A percentile compares a stretch with the other conserved stretches of the same genome.
phyloP scores from a whole-genome alignment of 2,329 filamentous ascomycete genomes.

The Penicillium paneum region DNA sequence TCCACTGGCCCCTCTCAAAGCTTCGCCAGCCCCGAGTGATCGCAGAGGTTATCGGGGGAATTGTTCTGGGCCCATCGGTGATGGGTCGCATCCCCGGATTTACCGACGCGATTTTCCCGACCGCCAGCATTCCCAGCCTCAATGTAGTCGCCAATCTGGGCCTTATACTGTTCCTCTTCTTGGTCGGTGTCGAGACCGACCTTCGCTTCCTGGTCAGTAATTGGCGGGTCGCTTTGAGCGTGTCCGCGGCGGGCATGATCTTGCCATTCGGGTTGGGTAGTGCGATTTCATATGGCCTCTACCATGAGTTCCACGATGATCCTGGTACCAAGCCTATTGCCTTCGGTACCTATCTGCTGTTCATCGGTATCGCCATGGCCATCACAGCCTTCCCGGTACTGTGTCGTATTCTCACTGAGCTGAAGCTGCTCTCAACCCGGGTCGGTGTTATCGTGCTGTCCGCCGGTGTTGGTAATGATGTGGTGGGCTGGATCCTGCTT shows the following conservation, averaged over 20 bases:
- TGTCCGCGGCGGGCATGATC: slow-evolving; percentile 74
- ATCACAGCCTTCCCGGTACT: slow-evolving; percentile 90
- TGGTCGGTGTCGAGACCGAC: slow-evolving; percentile 85
- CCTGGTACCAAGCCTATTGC: slow-evolving; percentile 54
- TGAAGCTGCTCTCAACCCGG: slow-evolving; percentile 77
- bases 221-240: slow-evolving; percentile 74
- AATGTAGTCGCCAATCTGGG: slow-evolving; percentile 78
- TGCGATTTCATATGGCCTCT: slow-evolving; percentile 77
- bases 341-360: slow-evolving; percentile 66
- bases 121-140: slow-evolving; percentile 69
- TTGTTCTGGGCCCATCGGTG: slow-evolving; percentile 80
- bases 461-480: slow-evolving; percentile 89
- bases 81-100: slow-evolving; percentile 85
- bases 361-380: slow-evolving; percentile 88
- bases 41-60: slow-evolving; percentile 79
- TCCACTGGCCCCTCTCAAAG: slow-evolving; percentile 74
- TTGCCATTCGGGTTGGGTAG: slow-evolving; percentile 79
- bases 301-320: slow-evolving; percentile 66
- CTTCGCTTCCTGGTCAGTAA: slow-evolving; percentile 72
- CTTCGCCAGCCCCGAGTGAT: slow-evolving; percentile 79
- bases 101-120: slow-evolving; percentile 70
- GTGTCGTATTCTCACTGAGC: slow-evolving; percentile 86
- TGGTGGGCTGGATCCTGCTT: slow-evolving; percentile 85
- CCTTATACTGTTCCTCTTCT: slow-evolving; percentile 78
- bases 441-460: slow-evolving; percentile 87